These are phyloP conservation scores for Eucalyptus cladocalyx DNA, from an alignment of 345 rosid genomes.

Conservation along the genomic window DNA sequence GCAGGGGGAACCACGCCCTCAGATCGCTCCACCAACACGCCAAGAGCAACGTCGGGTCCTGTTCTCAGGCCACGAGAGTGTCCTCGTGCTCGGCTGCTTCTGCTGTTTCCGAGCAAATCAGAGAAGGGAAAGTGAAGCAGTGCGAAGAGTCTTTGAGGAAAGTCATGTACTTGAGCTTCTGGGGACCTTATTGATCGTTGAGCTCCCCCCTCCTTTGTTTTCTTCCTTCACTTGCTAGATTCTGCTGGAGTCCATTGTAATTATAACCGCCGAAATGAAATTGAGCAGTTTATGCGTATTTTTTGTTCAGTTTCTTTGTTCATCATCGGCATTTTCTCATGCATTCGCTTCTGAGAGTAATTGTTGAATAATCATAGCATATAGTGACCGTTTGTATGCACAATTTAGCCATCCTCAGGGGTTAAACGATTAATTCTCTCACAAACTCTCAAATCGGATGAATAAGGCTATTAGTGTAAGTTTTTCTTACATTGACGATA, in stretches of 20 bases:
- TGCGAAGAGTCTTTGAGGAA: slow-evolving; percentile 5
- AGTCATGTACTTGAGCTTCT: slow-evolving; percentile 15
- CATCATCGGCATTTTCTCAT: background rate
- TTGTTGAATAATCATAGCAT: background rate
- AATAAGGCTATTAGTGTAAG: background rate
- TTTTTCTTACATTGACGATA: background rate
- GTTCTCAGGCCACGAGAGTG: slow-evolving; percentile 22
- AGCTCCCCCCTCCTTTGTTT: background rate
- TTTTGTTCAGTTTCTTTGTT: background rate
- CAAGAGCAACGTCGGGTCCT: slow-evolving; percentile 11
- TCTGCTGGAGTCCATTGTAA: background rate
- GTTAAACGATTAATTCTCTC: background rate
- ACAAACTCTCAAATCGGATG: background rate
- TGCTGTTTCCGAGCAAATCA: slow-evolving; percentile 3
- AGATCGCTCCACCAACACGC: slow-evolving; percentile 2
- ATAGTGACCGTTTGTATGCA: background rate
- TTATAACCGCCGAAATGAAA: background rate
- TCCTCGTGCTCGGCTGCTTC: slow-evolving; percentile 9
- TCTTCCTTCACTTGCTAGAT: background rate
- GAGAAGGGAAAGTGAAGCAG: background rate
- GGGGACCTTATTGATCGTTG: slow-evolving; percentile 4
- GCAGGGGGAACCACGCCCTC: slow-evolving; percentile 7
- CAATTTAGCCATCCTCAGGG: no score
- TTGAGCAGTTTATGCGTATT: background rate
- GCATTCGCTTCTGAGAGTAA: background rate